phyloP scores from a whole-genome alignment of 768 basidiomycete genomes.

The Phaeotremella fagi region DNA sequence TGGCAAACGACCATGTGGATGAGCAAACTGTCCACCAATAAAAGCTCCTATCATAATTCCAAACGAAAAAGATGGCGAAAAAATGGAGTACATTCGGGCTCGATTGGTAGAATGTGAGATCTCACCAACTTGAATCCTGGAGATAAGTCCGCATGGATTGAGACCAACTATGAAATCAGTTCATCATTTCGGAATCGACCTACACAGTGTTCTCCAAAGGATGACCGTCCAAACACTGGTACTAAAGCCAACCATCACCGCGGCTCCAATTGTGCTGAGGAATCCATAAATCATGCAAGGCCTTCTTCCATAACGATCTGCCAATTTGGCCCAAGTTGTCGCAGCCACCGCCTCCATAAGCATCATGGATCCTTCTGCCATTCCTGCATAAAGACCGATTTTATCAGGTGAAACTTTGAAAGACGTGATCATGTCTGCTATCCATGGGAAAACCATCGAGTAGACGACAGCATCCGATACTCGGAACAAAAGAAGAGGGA shows the following conservation, averaged over 20 bases:
- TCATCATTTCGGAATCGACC: slow-evolving; percentile 7
- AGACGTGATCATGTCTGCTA: slow-evolving; percentile 34
- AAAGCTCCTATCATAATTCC: slow-evolving; percentile 29
- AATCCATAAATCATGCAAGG: slow-evolving; percentile 24
- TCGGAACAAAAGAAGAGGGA: slow-evolving; percentile 23
- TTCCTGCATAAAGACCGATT: slow-evolving; percentile 29
- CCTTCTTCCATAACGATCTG: slow-evolving; percentile 29
- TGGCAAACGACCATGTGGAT: slow-evolving; percentile 30
- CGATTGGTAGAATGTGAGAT: slow-evolving; percentile 27
- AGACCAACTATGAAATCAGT: slow-evolving; percentile 22
- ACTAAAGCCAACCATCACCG: slow-evolving; percentile 25
- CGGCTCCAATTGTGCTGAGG: slow-evolving; percentile 3
- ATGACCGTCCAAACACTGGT: slow-evolving; percentile 23
- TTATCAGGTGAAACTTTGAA: slow-evolving; percentile 22
- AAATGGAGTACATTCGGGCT: slow-evolving; percentile 26
- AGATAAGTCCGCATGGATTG: slow-evolving; percentile 18
- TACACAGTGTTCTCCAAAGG: slow-evolving; percentile 28
- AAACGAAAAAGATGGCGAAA: slow-evolving; percentile 22
- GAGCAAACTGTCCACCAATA: slow-evolving; percentile 31
- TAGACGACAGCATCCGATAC: slow-evolving; percentile 28
- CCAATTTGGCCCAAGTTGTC: slow-evolving; percentile 28
- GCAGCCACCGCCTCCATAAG: slow-evolving; percentile 28
- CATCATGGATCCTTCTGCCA: slow-evolving; percentile 36
- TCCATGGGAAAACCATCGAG: slow-evolving; percentile 29
- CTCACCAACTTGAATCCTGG: slow-evolving; percentile 22